Evolutionary conservation across 1,284 basidiomycete species (phyloP), one percentile per base, ranked within the genome.

Genomic region (Ceratobasidium sp.): DNA sequence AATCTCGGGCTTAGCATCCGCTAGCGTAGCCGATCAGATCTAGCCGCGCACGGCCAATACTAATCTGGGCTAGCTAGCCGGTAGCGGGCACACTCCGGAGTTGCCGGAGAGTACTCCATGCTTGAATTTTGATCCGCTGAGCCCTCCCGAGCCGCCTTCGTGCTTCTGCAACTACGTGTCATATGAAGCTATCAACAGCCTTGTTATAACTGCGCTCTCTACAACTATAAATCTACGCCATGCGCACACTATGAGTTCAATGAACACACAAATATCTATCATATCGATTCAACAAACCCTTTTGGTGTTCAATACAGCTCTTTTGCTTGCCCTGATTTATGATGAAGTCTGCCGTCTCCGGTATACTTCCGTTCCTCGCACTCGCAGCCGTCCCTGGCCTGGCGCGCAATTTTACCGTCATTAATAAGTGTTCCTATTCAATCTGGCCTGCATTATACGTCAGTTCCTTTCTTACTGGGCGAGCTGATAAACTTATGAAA

Each of bases 351-450:
- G 60, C 38, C 60, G 64, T 49, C 53, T 38, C 31, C 53, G 34
- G 43, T n/a, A 49, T 74, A 29, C 45, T 74, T 25, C 72, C 73
- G 17, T 72, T 74, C 53, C 73, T 79, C 22, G 72, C 71, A 25
- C 69, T 76, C 38, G 64, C 72, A 32, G 72, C 75, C 0, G 49
- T n/a, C 20, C 70, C 69, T 29, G 75, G 72, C 12, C 64, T 77
- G 54, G 81, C 80, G 57, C 78, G 84, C 60, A 81, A 80, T n/a
- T 78, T 83, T 69, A 82, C 79, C 17, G 80, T 75, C 10, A n/a
- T 53, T 42, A 65, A 53, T 32, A 42, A 50, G 12, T 62, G 57
- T 22, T 49, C 43, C 10, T 71, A 67, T 47, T 70, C 72, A 6
- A 69, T 73, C 29, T 73, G 72, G 72, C 72, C 70, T 6, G 72